Conservation (phyloP, 768 basidiomycete species). For the Tulasnella sp. region DNA sequence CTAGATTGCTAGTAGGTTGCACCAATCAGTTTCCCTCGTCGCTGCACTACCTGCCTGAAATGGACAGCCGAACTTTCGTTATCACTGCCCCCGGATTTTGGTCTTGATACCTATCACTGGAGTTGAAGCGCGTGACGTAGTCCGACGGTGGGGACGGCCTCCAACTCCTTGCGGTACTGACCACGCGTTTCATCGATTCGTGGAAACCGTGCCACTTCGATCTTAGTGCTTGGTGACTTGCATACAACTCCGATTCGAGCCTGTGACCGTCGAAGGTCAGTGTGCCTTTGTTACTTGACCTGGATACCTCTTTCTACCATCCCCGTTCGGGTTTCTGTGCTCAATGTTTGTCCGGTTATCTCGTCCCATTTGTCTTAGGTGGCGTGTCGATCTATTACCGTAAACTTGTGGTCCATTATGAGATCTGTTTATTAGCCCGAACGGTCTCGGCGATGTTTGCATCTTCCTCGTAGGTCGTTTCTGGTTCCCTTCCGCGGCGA, state of each 20-base stretch:
- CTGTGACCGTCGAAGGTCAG: neutral
- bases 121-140: neutral
- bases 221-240: neutral
- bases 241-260: neutral
- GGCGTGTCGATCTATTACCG: no score
- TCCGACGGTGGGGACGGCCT: neutral
- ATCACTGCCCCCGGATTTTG: neutral
- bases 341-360: no score
- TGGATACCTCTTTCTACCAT: no score
- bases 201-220: neutral
- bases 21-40: neutral
- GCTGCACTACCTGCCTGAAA: neutral
- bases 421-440: no score
- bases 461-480: no score
- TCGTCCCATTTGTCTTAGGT: no score
- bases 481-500: no score
- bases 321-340: no score
- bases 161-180: neutral
- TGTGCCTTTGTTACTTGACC: neutral
- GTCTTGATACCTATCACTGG: neutral
- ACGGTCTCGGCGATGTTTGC: no score
- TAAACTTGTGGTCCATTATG: no score
- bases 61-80: neutral
- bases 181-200: neutral
- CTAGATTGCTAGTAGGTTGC: neutral